Percentiles rank a stretch among this genome's conserved stretches.
Conservation (phyloP, 2,329 filamentous ascomycete species). For the Clarireedia monteithiana region DNA sequence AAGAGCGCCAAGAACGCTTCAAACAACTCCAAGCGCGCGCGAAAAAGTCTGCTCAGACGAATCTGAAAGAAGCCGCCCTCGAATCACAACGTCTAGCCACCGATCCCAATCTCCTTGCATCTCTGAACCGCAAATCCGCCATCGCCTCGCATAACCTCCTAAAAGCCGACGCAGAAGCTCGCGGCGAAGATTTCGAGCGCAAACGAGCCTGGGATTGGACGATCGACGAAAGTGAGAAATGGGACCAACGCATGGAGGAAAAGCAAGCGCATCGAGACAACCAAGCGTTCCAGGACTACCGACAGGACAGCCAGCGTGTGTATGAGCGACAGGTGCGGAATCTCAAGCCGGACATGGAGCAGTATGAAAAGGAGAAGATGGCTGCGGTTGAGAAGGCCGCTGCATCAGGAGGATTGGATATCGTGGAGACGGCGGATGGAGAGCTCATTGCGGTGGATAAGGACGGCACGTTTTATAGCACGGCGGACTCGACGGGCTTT, state of each 20-base stretch:
- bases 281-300: constrained; percentile 85
- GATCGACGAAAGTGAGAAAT: constrained; percentile 83
- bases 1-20: constrained; percentile 73
- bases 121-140: constrained; percentile 77
- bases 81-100: constrained; percentile 74
- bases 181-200: constrained; percentile 88
- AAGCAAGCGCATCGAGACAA: constrained; percentile 74
- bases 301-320: constrained; percentile 78
- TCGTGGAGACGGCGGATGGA: constrained; percentile 90
- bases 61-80: constrained; percentile 74
- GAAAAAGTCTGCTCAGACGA: constrained; percentile 62
- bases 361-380: constrained; percentile 83
- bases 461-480: constrained; percentile 85
- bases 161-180: constrained; percentile 80
- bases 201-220: constrained; percentile 99
- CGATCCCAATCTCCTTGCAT: constrained; percentile 68
- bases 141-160: constrained; percentile 87
- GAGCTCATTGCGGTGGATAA: constrained; percentile 92
- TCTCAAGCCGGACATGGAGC: constrained; percentile 67
- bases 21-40: constrained; percentile 79
- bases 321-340: constrained; percentile 87
- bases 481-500: constrained; percentile 74
- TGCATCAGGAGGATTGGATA: constrained; percentile 75
- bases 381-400: constrained; percentile 79
- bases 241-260: constrained; percentile 87